Evolutionary conservation across 2,329 filamentous ascomycete species (phyloP).

Genomic region (Aspergillus quadricinctus): DNA sequence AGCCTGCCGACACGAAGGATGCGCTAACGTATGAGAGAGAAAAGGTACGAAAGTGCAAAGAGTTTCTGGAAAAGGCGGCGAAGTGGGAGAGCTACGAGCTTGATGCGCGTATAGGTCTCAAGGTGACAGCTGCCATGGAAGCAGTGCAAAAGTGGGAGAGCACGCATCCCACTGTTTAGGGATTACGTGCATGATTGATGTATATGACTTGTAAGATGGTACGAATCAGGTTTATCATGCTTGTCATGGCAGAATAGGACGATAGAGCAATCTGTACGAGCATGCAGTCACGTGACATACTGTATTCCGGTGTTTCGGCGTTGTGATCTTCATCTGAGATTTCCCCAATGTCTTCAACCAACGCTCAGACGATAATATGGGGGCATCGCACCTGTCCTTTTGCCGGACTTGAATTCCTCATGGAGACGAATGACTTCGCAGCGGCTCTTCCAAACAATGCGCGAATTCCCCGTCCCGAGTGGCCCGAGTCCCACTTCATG

Average conservation of each 20-base stretch:
- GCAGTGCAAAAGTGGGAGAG: slow-evolving; percentile 43
- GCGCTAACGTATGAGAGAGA: slow-evolving; percentile 27
- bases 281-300: background rate
- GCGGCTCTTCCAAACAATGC: background rate
- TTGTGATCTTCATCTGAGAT: too few relatives aligned
- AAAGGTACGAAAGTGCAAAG: slow-evolving; percentile 49
- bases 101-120: slow-evolving; percentile 53
- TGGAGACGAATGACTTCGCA: background rate
- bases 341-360: background rate
- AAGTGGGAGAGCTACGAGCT: slow-evolving; percentile 60
- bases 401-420: too few relatives aligned
- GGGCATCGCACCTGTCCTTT: too few relatives aligned
- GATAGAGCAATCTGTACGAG: background rate
- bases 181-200: background rate
- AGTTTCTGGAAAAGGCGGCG: slow-evolving; percentile 54
- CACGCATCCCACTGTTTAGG: slow-evolving; percentile 17
- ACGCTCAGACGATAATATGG: background rate
- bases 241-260: background rate
- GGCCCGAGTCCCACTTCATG: background rate
- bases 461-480: background rate
- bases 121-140: slow-evolving; percentile 44
- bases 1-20: slow-evolving; percentile 2
- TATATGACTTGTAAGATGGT: background rate
- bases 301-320: too few relatives aligned
- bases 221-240: background rate